Percentiles rank a stretch among this genome's conserved stretches.
phyloP scores from a whole-genome alignment of 805 yeast species.

The Nakazawaea populi region DNA sequence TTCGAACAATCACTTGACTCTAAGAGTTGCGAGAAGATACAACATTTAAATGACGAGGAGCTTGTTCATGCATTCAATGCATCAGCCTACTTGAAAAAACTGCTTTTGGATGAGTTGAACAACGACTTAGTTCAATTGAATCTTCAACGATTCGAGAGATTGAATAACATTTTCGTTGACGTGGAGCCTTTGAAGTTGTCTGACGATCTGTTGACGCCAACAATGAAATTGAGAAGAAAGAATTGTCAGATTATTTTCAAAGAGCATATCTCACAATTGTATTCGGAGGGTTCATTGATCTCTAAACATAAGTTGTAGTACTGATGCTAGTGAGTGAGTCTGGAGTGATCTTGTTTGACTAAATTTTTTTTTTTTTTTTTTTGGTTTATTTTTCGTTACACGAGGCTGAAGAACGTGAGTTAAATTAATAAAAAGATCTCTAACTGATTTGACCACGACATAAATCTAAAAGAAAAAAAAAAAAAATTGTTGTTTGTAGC shows the following conservation, averaged over 20 bases:
- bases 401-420: too few relatives aligned
- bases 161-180: slow-evolving; percentile 46
- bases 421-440: too few relatives aligned
- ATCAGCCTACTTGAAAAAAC: slow-evolving; percentile 17
- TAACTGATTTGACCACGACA: too few relatives aligned
- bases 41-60: neutral
- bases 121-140: slow-evolving; percentile 25
- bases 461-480: too few relatives aligned
- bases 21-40: too few relatives aligned
- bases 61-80: neutral
- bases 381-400: too few relatives aligned
- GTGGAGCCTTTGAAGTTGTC: slow-evolving; percentile 59
- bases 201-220: slow-evolving; percentile 63
- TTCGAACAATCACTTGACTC: neutral
- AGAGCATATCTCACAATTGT: slow-evolving; percentile 5
- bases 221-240: slow-evolving; percentile 41
- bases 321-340: too few relatives aligned
- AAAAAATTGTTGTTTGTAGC: too few relatives aligned
- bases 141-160: slow-evolving; percentile 57
- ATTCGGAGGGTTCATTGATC: slow-evolving; percentile 13
- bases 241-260: slow-evolving; percentile 9
- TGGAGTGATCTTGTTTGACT: too few relatives aligned
- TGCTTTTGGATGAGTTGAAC: slow-evolving; percentile 33
- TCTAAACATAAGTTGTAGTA: too few relatives aligned
- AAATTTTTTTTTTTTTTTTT: too few relatives aligned